Evolutionary conservation across 345 rosid genomes (phyloP), one percentile per base, ranked within the genome.

Genomic region (Brassica cretica): DNA sequence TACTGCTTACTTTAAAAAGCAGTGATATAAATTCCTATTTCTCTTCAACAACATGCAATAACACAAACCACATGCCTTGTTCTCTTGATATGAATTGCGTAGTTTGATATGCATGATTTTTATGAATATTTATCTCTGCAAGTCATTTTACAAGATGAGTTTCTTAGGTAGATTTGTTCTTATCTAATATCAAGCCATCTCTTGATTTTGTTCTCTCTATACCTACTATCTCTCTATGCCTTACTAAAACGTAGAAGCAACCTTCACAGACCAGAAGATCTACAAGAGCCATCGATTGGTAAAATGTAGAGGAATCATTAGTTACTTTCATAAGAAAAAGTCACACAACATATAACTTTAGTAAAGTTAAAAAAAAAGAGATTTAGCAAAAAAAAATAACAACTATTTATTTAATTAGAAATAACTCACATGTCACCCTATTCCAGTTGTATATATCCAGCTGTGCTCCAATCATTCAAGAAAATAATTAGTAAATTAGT

Each of bases 41-140:
- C 11, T 10, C 21, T 64, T 24, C 59, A 64, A 64, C 46, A 33
- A 33, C 25, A 33, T 35, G 68, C 68, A 18, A 35, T 65, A 65
- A 65, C 68, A 35, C 51, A 65, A 5, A 18, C 68, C 68, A 65
- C 68, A 65, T 64, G 67, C 8, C 67, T 64, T 64, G 67, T 33
- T 32, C 68, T 64, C 37, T 32, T 32, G 14, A 27, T 53, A 15
- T 9, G 6, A 68, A 16, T 6, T 53, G 3, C 15, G 14, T 5
- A 16, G 46, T 12, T 55, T 18, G 30, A 70, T 70, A 32, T 6
- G 19, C 58, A 35, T 58, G n/a, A 35, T 21, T 16, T 56, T 53
- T 70, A 19, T 70, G 53, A 61, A 9, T 64, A 29, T 25, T 41
- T 53, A 16, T 29, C 19, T 29, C 24, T 44, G 8, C 14, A 63